Conservation (phyloP, 345 rosid species). For the Crucihimalaya himalaica region DNA sequence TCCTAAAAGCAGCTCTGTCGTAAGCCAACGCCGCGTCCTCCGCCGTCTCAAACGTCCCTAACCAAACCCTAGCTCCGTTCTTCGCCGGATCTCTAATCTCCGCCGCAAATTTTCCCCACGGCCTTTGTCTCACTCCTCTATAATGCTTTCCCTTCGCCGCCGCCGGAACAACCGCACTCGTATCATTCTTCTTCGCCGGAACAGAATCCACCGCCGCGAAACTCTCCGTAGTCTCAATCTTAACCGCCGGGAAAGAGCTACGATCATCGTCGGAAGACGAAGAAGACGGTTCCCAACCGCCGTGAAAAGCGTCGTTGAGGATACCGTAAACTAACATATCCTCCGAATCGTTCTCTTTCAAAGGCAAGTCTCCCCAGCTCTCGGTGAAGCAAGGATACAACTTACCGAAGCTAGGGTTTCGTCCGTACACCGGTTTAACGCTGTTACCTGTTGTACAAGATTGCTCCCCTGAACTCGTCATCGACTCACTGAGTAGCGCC, state of each 20-base stretch:
- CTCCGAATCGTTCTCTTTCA: conserved; percentile 77
- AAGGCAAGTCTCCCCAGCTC: conserved; percentile 91
- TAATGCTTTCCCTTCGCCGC: conserved; percentile 72
- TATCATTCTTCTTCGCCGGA: conserved; percentile 28
- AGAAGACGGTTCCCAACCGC: conserved; percentile 76
- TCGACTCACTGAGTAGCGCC: conserved; percentile 19
- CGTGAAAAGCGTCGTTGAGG: conserved; percentile 71
- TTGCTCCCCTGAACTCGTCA: conserved; percentile 26
- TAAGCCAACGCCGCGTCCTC: conserved; percentile 98
- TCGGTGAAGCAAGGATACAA: conserved; percentile 81
- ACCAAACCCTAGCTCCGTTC: conserved; percentile 97
- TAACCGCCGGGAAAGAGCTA: conserved; percentile 36
- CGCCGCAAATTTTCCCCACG: conserved; percentile 99
- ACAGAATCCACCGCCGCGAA: conserved; percentile 15
- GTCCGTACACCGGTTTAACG: conserved; percentile 44
- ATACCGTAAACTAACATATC: conserved; percentile 79
- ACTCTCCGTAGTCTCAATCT: conserved; percentile 45
- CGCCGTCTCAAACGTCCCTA: conserved; percentile 96
- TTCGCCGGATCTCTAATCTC: conserved; percentile 99
- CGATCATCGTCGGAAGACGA: conserved; percentile 13
- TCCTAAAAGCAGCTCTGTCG: conserved; percentile 89
- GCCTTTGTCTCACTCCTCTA: conserved; percentile 95
- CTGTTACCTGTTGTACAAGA: background rate
- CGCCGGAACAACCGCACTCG: conserved; percentile 15
- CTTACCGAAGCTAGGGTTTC: conserved; percentile 69